Evolutionary conservation across 108 stramenopile species (phyloP), one percentile per base, ranked within the genome.

Genomic region (Hondaea fermentalgiana): DNA sequence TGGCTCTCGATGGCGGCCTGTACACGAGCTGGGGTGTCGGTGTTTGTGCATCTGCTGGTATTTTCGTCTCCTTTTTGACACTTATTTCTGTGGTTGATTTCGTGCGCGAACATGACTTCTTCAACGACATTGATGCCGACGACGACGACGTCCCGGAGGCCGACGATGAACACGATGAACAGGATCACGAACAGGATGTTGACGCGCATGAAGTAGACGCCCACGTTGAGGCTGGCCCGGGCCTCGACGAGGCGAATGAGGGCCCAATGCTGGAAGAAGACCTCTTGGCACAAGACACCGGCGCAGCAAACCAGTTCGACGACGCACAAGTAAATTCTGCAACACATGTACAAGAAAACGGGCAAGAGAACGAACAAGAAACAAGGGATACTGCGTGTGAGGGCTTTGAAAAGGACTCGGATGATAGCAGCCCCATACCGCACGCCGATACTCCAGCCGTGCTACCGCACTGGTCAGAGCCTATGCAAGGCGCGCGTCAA

Each of bases 1-100:
- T 83, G 76, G 76, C 76, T 53, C 51, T 83, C 2, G 76, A 83
- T 25, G 76, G 76, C 76, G 76, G 76, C 25, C n/a, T 53, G 49
- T 83, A 83, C 76, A 53, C 76, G n/a, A 83, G 76, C 4, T 83
- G 76, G 76, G 76, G 49, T 17, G 76, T 83, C 6, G 76, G 76
- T 23, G 49, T 83, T 53, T 83, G 76, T 45, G 76, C 76, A 6
- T 55, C 76, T 14, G 76, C 49, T 6, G 45, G 49, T 23, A 83
- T 83, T 23, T 83, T 83, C 28, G 23, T 83, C 19, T 83, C 76
- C 76, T 83, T 83, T 23, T 23, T 83, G 19, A 83, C 76, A 0
- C 76, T 83, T 17, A 83, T 83, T 16, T 83, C 76, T 6, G 51
- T 83, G 8, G 76, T 83, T 12, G 76, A 83, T 45, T 83, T 83